Evolutionary conservation across 306 rosid genomes (phyloP).

Genomic region (Acacia acuminata): DNA sequence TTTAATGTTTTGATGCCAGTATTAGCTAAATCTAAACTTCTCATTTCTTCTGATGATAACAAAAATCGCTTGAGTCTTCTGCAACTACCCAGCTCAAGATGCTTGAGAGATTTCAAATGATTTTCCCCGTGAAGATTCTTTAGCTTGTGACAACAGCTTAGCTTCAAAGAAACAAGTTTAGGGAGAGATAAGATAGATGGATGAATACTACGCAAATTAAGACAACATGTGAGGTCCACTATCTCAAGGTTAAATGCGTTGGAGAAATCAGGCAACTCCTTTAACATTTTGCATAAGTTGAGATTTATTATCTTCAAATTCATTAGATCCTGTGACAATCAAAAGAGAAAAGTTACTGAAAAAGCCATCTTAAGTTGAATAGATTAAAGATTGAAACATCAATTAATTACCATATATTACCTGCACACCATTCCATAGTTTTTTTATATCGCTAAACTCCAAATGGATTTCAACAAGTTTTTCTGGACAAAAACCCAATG

Average conservation of each 20-base stretch:
- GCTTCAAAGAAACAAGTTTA: neutral
- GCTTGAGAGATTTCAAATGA: neutral
- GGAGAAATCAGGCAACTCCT: too few species aligned
- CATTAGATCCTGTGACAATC: neutral
- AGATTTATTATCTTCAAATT: too few species aligned
- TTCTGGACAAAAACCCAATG: neutral
- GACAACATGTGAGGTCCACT: neutral
- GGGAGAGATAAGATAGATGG: neutral
- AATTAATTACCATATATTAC: neutral
- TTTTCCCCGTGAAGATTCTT: neutral
- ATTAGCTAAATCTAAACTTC: too few species aligned
- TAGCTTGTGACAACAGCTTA: neutral
- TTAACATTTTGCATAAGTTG: too few species aligned
- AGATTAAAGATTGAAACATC: neutral
- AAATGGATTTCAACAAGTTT: neutral
- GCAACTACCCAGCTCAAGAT: too few species aligned
- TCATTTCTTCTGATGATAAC: too few species aligned
- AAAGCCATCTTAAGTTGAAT: neutral
- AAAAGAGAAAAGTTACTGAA: neutral
- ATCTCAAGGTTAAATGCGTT: neutral
- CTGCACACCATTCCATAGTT: neutral
- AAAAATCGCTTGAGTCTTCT: too few species aligned
- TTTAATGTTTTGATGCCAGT: too few species aligned
- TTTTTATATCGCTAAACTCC: rapidly evolving
- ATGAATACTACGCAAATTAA: neutral